Evolutionary conservation across 139 green algal species (phyloP), one percentile per base, ranked within the genome.

Genomic region (Chlorella sp.): DNA sequence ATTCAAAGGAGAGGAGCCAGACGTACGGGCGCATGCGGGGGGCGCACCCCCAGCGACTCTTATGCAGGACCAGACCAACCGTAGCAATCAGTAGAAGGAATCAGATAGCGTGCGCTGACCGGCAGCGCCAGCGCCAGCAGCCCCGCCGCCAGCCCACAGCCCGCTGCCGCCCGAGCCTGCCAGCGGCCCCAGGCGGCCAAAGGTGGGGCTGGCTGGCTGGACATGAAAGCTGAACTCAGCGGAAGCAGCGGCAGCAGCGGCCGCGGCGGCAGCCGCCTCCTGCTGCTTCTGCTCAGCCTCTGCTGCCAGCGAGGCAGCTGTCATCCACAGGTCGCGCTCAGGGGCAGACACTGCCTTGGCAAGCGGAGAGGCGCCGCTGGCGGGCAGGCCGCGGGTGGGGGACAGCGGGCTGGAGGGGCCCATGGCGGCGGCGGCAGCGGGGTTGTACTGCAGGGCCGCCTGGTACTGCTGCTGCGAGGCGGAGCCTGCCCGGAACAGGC

Each of bases 211-310:
- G 76, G 76, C 36, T 2, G 76, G 76, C 76, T 82, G 76, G 25
- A 63, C 60, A 63, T 72, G 76, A 60, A 82, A 82, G 36, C 17
- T 38, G 76, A 82, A 82, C 60, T n/a, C 26, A 21, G 76, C 76
- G 0, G 76, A 82, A 0, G 76, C 76, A 3, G 76, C 76, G 1
- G 76, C 74, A 11, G 55, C 76, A 0, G 76, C 76, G 5, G 72
- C 72, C 1, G 72, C 72, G 0, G 76, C 76, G 0, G 76, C 76
- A 4, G 36, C 57, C 36, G 76, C 76, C 57, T 82, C 76, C 2
- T 82, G 76, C 56, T 82, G 76, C 60, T 82, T 82, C 23, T 56
- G 36, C 76, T 82, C 76, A 2, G 76, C 76, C 26, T 82, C 76
- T 1, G 60, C 32, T 15, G 76, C 76, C 60, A 82, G 76, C 12